Conservation (phyloP, 306 rosid genomes). For the Comarum palustre region DNA sequence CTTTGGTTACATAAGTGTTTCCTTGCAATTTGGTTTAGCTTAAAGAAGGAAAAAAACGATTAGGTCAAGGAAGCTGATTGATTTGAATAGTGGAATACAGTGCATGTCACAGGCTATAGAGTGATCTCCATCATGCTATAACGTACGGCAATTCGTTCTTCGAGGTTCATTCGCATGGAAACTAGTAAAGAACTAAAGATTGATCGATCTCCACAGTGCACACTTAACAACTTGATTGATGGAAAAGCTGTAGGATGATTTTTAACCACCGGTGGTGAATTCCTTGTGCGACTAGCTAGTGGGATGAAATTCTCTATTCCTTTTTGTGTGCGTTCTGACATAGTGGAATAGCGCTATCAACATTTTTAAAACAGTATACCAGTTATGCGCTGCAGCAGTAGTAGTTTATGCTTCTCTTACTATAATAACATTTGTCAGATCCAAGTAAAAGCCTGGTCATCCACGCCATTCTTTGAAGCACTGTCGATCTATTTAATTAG, state of each 20-base stretch:
- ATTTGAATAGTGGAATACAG: constrained; percentile 29
- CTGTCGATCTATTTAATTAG: neutral
- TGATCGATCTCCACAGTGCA: neutral
- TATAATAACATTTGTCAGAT: constrained; percentile 24
- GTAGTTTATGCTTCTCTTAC: constrained; percentile 4
- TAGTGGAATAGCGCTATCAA: neutral
- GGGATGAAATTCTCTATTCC: constrained; percentile 4
- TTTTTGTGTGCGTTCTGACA: neutral
- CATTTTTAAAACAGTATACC: neutral
- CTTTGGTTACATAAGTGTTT: no score
- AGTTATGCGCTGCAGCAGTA: constrained; percentile 5
- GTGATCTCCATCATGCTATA: constrained; percentile 6
- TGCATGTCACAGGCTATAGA: constrained; percentile 11
- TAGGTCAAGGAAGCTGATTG: neutral
- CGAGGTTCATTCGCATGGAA: neutral
- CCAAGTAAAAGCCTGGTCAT: constrained; percentile 37
- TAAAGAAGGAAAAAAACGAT: neutral
- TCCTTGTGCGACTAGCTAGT: neutral
- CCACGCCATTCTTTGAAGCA: constrained; percentile 14
- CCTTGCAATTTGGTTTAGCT: no score
- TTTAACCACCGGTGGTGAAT: constrained; percentile 1
- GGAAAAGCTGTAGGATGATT: constrained; percentile 8
- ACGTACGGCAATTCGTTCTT: constrained; percentile 15
- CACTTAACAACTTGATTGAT: neutral
- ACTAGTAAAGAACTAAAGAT: neutral